Conservation (phyloP, 148 eudicot species). For the Rhododendron kiyosumense region DNA sequence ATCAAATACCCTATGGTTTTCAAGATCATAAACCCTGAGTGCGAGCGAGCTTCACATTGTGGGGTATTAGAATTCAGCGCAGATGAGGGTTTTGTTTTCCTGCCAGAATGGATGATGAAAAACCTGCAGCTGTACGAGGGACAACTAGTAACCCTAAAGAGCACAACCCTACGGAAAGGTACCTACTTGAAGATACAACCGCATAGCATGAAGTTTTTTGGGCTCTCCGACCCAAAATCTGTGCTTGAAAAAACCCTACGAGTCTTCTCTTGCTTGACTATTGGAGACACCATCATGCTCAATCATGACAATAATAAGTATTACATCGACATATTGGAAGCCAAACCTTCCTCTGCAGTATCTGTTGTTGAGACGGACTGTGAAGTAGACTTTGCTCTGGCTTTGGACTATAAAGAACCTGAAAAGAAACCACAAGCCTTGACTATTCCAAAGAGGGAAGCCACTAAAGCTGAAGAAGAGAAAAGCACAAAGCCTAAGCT, state of each 20-base stretch:
- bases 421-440: slow-evolving; percentile 8
- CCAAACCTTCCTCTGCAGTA: slow-evolving; percentile 10
- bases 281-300: slow-evolving; percentile 17
- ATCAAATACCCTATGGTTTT: slow-evolving; percentile 7
- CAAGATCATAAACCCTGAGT: slow-evolving; percentile 2
- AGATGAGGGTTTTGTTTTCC: slow-evolving; percentile 10
- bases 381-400: slow-evolving; percentile 15
- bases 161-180: not conserved
- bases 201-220: slow-evolving; percentile 7
- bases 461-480: not conserved
- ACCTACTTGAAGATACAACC: slow-evolving; percentile 20
- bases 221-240: not conserved
- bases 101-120: slow-evolving; percentile 17
- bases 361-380: slow-evolving; percentile 12
- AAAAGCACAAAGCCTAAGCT: not conserved
- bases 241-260: slow-evolving; percentile 6
- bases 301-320: not conserved
- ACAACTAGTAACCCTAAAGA: slow-evolving; percentile 1
- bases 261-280: slow-evolving; percentile 9
- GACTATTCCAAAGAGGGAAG: not conserved
- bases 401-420: slow-evolving; percentile 20
- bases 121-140: not conserved
- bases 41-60: slow-evolving; percentile 1
- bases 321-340: slow-evolving; percentile 8
- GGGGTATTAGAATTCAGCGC: slow-evolving; percentile 17